Conservation (phyloP, 768 basidiomycete genomes). For the Lactifluus pinguis region DNA sequence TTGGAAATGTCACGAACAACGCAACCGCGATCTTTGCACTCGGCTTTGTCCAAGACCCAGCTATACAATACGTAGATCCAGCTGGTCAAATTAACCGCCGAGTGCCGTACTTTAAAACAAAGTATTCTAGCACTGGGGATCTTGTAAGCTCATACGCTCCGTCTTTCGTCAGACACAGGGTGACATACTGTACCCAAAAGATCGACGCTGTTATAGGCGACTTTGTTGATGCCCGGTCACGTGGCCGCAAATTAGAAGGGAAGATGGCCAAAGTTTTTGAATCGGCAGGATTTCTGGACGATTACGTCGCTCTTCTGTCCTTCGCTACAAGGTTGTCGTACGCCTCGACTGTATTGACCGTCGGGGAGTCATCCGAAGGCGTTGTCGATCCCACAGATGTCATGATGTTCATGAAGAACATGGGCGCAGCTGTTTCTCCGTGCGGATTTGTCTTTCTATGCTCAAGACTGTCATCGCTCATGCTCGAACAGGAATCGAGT, state of each 20-base stretch:
- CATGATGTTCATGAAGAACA: constrained; percentile 20
- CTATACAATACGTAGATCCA: constrained; percentile 1
- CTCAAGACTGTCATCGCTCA: neutral
- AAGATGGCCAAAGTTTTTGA: neutral
- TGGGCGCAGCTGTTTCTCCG: neutral
- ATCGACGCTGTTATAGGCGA: constrained; percentile 7
- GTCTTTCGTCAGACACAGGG: neutral
- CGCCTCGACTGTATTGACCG: constrained; percentile 13
- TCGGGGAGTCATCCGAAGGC: constrained; percentile 4
- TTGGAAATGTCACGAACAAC: neutral
- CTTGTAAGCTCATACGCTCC: neutral
- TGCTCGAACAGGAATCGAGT: constrained; percentile 3
- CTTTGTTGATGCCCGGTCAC: constrained; percentile 1
- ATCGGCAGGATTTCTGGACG: neutral
- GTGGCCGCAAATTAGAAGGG: constrained; percentile 3
- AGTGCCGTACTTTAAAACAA: constrained; percentile 1
- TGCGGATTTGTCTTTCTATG: neutral
- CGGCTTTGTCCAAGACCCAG: constrained; percentile 11
- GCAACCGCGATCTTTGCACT: neutral
- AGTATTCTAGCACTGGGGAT: neutral
- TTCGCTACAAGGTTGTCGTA: constrained; percentile 5
- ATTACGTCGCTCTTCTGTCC: neutral
- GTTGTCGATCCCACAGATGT: constrained; percentile 5
- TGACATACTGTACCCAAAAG: neutral
- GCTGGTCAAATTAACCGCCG: neutral